Base-by-base conservation (phyloP, 176 grass and related monocot genomes). In the Aegilops umbellulata region DNA sequence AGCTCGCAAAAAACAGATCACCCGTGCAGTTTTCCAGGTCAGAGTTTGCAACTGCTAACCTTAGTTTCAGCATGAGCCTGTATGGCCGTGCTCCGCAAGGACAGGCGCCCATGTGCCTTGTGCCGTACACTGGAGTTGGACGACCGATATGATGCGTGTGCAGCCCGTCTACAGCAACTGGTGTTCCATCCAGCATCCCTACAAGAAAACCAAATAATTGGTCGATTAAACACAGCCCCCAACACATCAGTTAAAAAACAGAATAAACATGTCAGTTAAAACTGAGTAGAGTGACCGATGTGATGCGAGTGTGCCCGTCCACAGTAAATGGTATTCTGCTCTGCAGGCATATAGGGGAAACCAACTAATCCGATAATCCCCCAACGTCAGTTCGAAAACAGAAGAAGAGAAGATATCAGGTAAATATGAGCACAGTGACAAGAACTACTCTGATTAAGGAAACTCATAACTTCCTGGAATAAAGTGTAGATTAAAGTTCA, bases 41-140 rank as follows among this genome's bases (percentile, higher is more conserved):
- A 84, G 76, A 91, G 62, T 41, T 81, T 84, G 77, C 69, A 84
- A 38, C 17, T 49, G 49, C 29, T 84, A 62, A 87, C 89, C 85
- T 41, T 84, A 84, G 68, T 87, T 69, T 55, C 12, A 19, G 57
- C 75, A 84, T 17, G 67, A 75, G 69, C 69, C 6, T 80, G 34
- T 78, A 86, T 90, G 73, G 65, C 61, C 47, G 38, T 32, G 77
- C 44, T 79, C 60, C 70, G 16, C 27, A 4, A 42, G 61, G 68
- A 65, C 49, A 87, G 62, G 77, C 71, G 10, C 75, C 81, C 68
- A 85, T 84, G 60, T 80, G 76, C 34, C 69, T 62, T 69, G 72
- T 82, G 74, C 30, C 72, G 72, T 76, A 46, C 72, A 76, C 42
- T 44, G 72, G 15, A 75, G 72, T 53, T 22, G 12, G 81, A 63